These are phyloP conservation scores for Malassezia japonica DNA, from an alignment of 1,284 basidiomycete genomes.

Conservation along the genomic window DNA sequence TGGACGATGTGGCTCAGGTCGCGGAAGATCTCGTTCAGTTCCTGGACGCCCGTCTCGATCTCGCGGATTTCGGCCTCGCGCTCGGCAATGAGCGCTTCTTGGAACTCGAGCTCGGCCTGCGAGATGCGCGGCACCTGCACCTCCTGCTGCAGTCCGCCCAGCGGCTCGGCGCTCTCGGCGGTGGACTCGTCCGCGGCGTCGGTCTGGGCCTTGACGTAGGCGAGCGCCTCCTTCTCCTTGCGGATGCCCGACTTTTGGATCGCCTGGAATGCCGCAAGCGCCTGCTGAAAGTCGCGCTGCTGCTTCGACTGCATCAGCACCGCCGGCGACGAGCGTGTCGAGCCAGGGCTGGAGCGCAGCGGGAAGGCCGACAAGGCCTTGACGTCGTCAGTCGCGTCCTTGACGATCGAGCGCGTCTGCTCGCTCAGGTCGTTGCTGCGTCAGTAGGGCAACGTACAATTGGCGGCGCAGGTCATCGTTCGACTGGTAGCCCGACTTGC, in stretches of 20 bases:
- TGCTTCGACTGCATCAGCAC: slow-evolving; percentile 65
- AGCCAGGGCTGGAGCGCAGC: slow-evolving; percentile 6
- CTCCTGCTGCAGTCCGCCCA: slow-evolving; percentile 6
- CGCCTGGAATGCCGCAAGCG: slow-evolving; percentile 73
- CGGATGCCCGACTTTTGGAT: slow-evolving; percentile 44
- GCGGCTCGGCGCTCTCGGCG: background rate
- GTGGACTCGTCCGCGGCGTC: background rate
- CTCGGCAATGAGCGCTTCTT: slow-evolving; percentile 89
- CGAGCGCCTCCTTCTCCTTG: slow-evolving; percentile 78
- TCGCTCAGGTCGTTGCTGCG: slow-evolving; percentile 67
- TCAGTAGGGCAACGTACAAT: background rate
- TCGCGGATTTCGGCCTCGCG: slow-evolving; percentile 89
- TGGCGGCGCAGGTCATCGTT: slow-evolving; percentile 4
- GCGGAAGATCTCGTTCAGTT: slow-evolving; percentile 91
- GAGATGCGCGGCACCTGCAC: slow-evolving; percentile 4
- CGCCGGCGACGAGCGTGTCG: slow-evolving; percentile 17
- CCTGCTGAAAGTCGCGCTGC: slow-evolving; percentile 80
- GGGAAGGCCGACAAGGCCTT: slow-evolving; percentile 55
- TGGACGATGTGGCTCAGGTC: slow-evolving; percentile 88
- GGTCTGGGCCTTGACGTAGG: slow-evolving; percentile 50
- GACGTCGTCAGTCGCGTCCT: slow-evolving; percentile 80
- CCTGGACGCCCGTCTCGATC: slow-evolving; percentile 93
- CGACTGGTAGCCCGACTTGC: slow-evolving; percentile 54
- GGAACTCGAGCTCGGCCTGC: slow-evolving; percentile 77
- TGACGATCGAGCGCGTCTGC: slow-evolving; percentile 83